Percentiles rank a stretch among this genome's conserved stretches.
phyloP scores from a whole-genome alignment of 192 early-diverging fungal species.

The Cladochytrium replicatum region DNA sequence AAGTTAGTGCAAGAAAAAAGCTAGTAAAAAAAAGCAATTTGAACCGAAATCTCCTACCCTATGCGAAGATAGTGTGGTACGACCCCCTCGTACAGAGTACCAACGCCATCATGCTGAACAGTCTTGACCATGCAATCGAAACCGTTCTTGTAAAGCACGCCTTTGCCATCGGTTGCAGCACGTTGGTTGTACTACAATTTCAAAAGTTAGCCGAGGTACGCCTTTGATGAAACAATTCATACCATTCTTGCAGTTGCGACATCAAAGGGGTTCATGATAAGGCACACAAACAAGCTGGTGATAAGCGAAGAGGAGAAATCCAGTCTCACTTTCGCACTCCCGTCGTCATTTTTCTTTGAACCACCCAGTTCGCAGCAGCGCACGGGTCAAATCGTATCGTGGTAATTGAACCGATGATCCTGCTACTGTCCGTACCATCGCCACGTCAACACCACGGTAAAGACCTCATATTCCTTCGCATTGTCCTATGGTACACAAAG shows the following conservation, averaged over 20 bases:
- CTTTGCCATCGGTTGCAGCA: constrained; percentile 45
- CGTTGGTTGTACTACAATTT: constrained; percentile 70
- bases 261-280: constrained; percentile 94
- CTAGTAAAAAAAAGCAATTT: no score
- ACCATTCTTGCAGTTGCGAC: constrained; percentile 85
- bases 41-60: constrained; percentile 57
- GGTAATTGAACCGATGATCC: constrained; percentile 86
- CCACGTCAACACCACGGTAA: constrained; percentile 79
- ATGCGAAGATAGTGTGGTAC: constrained; percentile 81
- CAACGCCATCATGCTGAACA: constrained; percentile 64
- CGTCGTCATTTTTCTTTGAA: constrained; percentile 37
- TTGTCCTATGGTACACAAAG: constrained; percentile 53
- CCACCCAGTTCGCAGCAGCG: constrained; percentile 39
- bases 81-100: constrained; percentile 87
- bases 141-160: constrained; percentile 70
- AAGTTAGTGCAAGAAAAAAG: no score
- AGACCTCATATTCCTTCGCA: constrained; percentile 67
- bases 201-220: not conserved
- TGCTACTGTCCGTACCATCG: constrained; percentile 78
- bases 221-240: not conserved
- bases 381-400: constrained; percentile 79
- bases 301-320: constrained; percentile 70
- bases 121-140: constrained; percentile 84
- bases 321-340: constrained; percentile 46
- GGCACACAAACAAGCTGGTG: constrained; percentile 75